Evolutionary conservation across 495 filamentous ascomycete species (phyloP).

Genomic region (Penicillium subrubescens): DNA sequence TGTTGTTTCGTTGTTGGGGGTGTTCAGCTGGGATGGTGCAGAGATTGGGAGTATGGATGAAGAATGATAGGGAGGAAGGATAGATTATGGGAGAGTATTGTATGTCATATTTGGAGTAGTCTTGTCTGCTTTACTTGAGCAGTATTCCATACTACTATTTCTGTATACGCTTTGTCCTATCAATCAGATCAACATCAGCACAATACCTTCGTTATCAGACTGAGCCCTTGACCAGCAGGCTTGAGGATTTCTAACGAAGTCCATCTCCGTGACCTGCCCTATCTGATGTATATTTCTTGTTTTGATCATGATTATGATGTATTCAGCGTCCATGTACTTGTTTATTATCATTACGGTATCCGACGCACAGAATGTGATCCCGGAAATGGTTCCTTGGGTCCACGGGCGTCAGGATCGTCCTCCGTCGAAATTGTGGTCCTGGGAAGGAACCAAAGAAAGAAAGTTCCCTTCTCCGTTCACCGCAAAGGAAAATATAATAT

Average conservation of each 20-base stretch:
- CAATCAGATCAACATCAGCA: neutral
- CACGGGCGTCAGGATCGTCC: conserved; percentile 5
- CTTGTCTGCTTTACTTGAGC: no score
- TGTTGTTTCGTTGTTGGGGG: neutral
- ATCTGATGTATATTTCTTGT: neutral
- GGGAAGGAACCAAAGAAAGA: neutral
- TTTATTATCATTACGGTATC: neutral
- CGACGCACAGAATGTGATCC: conserved; percentile 1
- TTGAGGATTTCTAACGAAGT: neutral
- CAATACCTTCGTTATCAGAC: neutral
- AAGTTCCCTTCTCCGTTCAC: neutral
- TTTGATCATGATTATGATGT: no score
- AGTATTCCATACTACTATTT: no score
- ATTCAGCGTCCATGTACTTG: neutral
- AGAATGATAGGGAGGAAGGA: neutral
- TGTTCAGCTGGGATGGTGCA: neutral
- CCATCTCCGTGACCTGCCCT: neutral
- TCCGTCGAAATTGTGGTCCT: neutral
- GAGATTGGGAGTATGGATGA: neutral
- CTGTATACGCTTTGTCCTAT: neutral
- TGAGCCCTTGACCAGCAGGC: neutral
- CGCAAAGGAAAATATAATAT: neutral
- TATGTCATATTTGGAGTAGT: neutral
- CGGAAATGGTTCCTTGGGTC: neutral
- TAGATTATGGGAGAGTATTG: neutral